Evolutionary conservation across 1,139 yeast genomes (phyloP).

Genomic region (Kodamaea anthophila): DNA sequence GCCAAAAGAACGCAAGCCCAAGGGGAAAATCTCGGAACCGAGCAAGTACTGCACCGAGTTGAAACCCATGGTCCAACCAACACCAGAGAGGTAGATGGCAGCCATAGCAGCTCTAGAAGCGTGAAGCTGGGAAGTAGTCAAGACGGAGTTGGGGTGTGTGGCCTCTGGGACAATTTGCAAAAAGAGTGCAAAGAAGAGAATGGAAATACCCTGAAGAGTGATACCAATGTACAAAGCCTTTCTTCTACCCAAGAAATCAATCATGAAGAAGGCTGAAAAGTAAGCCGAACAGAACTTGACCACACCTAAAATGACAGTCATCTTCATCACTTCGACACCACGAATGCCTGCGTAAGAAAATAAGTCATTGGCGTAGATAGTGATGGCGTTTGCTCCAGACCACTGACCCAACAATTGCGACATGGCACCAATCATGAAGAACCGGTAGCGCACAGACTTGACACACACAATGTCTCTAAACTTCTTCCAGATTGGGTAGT

Average conservation of each 20-base stretch:
- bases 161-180: constrained; percentile 18
- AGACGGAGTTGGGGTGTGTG: constrained; percentile 8
- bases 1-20: constrained; percentile 19
- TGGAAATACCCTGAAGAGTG: constrained; percentile 13
- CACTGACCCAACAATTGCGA: constrained; percentile 55
- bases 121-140: constrained; percentile 12
- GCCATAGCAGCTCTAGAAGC: constrained; percentile 19
- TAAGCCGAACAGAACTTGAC: constrained; percentile 41
- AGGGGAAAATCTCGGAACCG: constrained; percentile 21
- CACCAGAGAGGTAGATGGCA: constrained; percentile 17
- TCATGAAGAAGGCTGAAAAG: constrained; percentile 38
- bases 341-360: constrained; percentile 45
- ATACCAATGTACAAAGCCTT: constrained; percentile 27
- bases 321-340: constrained; percentile 29
- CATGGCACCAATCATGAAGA: constrained; percentile 36
- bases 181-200: constrained; percentile 17
- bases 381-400: constrained; percentile 53
- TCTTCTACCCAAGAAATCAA: constrained; percentile 44
- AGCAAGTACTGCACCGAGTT: constrained; percentile 20
- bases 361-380: constrained; percentile 43
- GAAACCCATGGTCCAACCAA: constrained; percentile 23
- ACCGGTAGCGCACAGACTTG: constrained; percentile 38
- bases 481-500: constrained; percentile 11
- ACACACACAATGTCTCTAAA: constrained; percentile 30
- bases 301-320: constrained; percentile 44